Percentiles rank a stretch among this genome's conserved stretches.
Evolutionary conservation across 164 flowering plant species (phyloP).

Genomic region (Cinnamomum micranthum): DNA sequence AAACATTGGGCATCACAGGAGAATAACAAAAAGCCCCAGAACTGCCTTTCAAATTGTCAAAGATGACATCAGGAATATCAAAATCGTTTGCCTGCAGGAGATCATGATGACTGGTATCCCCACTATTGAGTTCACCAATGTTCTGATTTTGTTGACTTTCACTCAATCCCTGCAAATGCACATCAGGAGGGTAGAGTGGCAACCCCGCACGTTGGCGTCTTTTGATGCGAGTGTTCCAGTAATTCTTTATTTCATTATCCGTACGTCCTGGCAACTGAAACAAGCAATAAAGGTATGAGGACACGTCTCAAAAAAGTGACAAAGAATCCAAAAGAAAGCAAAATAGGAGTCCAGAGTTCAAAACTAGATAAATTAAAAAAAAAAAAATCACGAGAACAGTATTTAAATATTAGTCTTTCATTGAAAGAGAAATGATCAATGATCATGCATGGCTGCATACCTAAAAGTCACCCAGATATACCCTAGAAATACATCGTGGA

Average conservation of each 20-base stretch:
- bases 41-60: constrained; percentile 43
- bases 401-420: background rate
- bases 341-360: background rate
- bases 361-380: too few species aligned
- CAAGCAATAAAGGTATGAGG: background rate
- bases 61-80: constrained; percentile 58
- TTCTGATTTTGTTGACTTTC: constrained; percentile 41
- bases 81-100: constrained; percentile 33
- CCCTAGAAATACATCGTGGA: background rate
- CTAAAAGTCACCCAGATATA: background rate
- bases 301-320: constrained; percentile 1
- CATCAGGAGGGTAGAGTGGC: constrained; percentile 82
- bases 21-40: constrained; percentile 37
- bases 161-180: constrained; percentile 44
- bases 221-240: constrained; percentile 95
- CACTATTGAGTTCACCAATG: constrained; percentile 25
- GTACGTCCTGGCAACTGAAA: constrained; percentile 96
- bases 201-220: constrained; percentile 87
- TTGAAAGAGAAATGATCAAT: background rate
- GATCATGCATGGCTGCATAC: background rate
- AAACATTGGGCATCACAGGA: constrained; percentile 40
- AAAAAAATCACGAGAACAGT: too few species aligned
- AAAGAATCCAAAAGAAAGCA: background rate
- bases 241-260: constrained; percentile 97
- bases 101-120: constrained; percentile 35